Evolutionary conservation across 306 rosid species (phyloP), one percentile per base, ranked within the genome.

Genomic region (Medicago lupulina): DNA sequence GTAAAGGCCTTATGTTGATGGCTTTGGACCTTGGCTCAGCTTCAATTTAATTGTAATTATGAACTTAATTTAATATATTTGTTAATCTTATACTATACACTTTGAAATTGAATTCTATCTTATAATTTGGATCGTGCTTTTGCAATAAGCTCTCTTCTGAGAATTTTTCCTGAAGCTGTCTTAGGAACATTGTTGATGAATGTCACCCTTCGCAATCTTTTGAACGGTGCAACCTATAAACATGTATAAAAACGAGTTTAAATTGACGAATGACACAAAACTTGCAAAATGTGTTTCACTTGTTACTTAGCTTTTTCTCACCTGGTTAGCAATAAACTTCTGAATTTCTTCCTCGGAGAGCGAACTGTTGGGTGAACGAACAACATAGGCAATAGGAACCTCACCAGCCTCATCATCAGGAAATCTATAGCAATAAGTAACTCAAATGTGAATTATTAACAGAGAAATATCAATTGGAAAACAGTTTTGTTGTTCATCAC

Each of bases 381-480:
- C 98, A 1, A 91, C 89, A 67, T 85, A 93, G 12, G 93, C 98
- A 6, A 81, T 67, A 0, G 98, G 97, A 70, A 93, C 91, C 75
- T 93, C 97, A 21, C 98, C 98, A 39, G 98, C 97, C 84, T 89
- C 95, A 16, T 81, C 95, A 80, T 90, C 95, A 2, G 97, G 98
- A 83, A 72, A 86, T 82, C 97, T 93, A 80, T 44, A 15, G 13
- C 38, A 47, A 13, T 13, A 47, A 82, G 25, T 25, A n/a, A 4
- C 28, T 62, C 39, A 23, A 34, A 40, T 54, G 9, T 58, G 51
- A 54, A 54, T 21, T 18, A 19, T 41, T 2, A 44, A 44, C 28
- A 6, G 38, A 28, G 31, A 28, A 28, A 3, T 28, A 28, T 28
- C 31, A 28, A 28, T 28, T 3, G 4, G 4, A 28, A 28, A 28